A percentile compares a stretch with the other conserved stretches of the same genome.
phyloP scores from a whole-genome alignment of 345 rosid genomes.

The Aurinia saxatilis region DNA sequence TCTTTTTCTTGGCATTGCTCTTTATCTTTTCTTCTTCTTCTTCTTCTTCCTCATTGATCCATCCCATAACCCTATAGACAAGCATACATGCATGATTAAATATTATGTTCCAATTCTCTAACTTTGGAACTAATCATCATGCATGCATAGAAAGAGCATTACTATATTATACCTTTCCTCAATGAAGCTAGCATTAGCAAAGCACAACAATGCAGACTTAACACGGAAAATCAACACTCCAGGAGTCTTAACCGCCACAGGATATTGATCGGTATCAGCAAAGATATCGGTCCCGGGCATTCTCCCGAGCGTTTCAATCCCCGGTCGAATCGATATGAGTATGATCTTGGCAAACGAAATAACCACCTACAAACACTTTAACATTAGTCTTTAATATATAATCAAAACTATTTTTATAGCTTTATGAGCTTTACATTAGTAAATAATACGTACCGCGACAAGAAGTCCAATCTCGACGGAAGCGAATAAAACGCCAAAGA shows the following conservation, averaged over 20 bases:
- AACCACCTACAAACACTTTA: conserved; percentile 38
- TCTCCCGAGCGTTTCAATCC: conserved; percentile 62
- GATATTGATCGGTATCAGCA: conserved; percentile 63
- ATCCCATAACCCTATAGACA: conserved; percentile 46
- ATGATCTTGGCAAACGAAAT: conserved; percentile 79
- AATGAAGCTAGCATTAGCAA: conserved; percentile 77
- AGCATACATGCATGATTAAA: background rate
- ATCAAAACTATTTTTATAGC: background rate
- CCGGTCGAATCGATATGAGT: conserved; percentile 57
- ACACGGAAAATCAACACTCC: conserved; percentile 51
- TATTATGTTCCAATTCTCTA: background rate
- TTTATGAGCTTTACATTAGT: background rate
- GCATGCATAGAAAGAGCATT: background rate
- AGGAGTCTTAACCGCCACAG: conserved; percentile 59
- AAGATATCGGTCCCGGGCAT: conserved; percentile 57
- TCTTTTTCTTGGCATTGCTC: conserved; percentile 20
- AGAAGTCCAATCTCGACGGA: conserved; percentile 90
- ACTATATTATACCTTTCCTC: conserved; percentile 44
- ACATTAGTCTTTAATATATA: background rate
- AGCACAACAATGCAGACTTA: conserved; percentile 76
- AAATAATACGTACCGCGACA: conserved; percentile 56
- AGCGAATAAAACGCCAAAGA: conserved; percentile 65
- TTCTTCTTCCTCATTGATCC: conserved; percentile 35
- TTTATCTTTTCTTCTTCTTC: conserved; percentile 28
- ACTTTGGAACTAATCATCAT: background rate